A percentile compares a stretch with the other conserved stretches of the same genome.
phyloP scores from a whole-genome alignment of 78 protist species.

The Dictyostelium purpureum region DNA sequence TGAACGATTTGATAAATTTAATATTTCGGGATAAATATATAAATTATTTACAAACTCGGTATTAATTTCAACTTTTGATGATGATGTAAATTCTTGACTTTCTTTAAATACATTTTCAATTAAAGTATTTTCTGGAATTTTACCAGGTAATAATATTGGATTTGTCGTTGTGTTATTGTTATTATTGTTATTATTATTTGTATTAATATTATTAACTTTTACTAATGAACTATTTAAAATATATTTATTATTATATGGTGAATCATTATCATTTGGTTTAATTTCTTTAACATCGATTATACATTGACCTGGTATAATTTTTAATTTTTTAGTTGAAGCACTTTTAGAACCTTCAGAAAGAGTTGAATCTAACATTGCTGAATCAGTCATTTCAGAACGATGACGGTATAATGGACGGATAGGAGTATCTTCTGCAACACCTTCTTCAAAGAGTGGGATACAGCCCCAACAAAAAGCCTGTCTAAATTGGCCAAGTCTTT shows the following conservation, averaged over 20 bases:
- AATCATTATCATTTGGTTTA: not conserved
- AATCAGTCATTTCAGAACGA: conserved; percentile 39
- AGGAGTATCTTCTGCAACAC: conserved; percentile 54
- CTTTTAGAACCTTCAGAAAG: conserved; percentile 45
- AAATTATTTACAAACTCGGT: conserved; percentile 55
- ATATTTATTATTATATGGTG: not conserved
- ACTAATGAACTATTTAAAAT: conserved; percentile 32
- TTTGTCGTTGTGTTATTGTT: too few species aligned
- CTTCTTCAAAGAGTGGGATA: conserved; percentile 57
- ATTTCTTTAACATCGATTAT: conserved; percentile 38
- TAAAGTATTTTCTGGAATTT: not conserved
- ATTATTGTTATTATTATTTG: too few species aligned
- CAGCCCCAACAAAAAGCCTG: conserved; percentile 80
- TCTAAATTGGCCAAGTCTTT: conserved; percentile 48
- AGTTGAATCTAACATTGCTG: conserved; percentile 47
- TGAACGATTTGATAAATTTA: conserved; percentile 34
- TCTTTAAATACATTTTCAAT: conserved; percentile 1
- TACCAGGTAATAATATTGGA: not conserved
- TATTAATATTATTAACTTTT: not conserved
- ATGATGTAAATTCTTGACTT: not conserved
- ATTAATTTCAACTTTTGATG: conserved; percentile 17
- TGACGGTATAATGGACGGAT: conserved; percentile 45
- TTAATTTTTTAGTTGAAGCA: conserved; percentile 50
- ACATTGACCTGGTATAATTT: conserved; percentile 63
- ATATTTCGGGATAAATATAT: conserved; percentile 53